Conservation (phyloP, 176 grass and related monocot genomes). For the Triticum monococcum region DNA sequence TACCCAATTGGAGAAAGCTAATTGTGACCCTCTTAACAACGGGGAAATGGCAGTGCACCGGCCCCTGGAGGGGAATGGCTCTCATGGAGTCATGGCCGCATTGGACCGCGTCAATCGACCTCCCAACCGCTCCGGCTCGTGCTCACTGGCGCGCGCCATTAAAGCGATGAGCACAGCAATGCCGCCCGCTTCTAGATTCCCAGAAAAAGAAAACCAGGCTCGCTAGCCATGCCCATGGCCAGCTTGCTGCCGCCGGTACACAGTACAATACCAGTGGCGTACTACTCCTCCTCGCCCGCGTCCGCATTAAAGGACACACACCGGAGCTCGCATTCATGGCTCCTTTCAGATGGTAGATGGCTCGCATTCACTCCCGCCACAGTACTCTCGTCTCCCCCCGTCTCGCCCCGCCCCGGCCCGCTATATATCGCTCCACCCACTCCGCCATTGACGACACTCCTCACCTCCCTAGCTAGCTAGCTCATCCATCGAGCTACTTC, state of each 20-base stretch:
- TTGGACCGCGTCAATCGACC: not conserved
- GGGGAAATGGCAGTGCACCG: not conserved
- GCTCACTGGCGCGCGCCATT: slow-evolving; percentile 18
- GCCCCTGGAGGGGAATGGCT: too few species aligned
- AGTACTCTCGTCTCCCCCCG: not conserved
- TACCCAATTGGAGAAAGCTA: too few species aligned
- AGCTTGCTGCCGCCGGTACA: slow-evolving; percentile 15
- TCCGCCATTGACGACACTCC: not conserved
- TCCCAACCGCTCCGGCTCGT: slow-evolving; percentile 34
- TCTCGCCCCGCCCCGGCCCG: not conserved
- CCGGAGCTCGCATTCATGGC: slow-evolving; percentile 47
- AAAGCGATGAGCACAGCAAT: not conserved
- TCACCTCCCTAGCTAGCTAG: not conserved
- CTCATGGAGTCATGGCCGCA: not conserved
- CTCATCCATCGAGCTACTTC: not conserved
- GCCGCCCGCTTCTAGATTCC: slow-evolving; percentile 28
- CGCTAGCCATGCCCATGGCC: slow-evolving; percentile 10
- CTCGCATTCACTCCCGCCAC: slow-evolving; percentile 37
- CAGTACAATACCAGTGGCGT: slow-evolving; percentile 1
- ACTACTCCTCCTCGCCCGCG: not conserved
- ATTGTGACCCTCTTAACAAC: too few species aligned
- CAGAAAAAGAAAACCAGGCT: not conserved
- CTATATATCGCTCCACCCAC: slow-evolving; percentile 44
- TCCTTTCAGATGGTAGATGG: slow-evolving; percentile 51
- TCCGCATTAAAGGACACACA: slow-evolving; percentile 35